Evolutionary conservation across 2,329 filamentous ascomycete genomes (phyloP), one percentile per base, ranked within the genome.

Genomic region (Metarhizium anisopliae): DNA sequence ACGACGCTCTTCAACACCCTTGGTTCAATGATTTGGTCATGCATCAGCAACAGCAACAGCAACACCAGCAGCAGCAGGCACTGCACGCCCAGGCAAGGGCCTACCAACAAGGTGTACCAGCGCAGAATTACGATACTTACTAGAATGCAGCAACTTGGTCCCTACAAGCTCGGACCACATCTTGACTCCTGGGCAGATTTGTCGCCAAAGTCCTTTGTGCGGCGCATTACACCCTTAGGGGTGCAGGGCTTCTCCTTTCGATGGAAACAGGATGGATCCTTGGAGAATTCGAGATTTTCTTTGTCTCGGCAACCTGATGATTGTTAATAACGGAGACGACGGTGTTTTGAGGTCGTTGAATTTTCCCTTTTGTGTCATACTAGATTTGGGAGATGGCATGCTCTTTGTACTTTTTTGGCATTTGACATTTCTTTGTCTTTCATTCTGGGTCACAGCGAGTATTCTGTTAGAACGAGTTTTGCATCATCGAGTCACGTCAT

Each of bases 21-120:
- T 99, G 94, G 94, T 99, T 99, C 75, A 82, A 79, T 60, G 89
- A 93, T 63, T 70, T 91, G 16, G 75, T 84, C 14, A 77, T 83
- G 64, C 77, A 80, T 57, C 77, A 82, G 56, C 77, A 80, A 52
- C 73, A 74, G 54, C 69, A 62, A 8, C 59, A 63, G 6, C 73
- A 74, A 53, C 69, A 62, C 6, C 59, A 63, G 6, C 60, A 61
- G 58, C 58, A 62, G 36, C 62, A 74, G 55, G 67, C 68, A 36
- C 62, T 76, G 59, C 75, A 77, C 58, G 68, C 73, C 14, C 75
- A 77, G 56, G 67, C 70, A 52, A 70, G 69, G 52, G 66, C 61
- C 36, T 75, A 76, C 56, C 67, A 70, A 38, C 73, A 72, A 53
- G 60, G 67, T 29, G 68, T 74, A 49, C 72, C 72, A 2, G 64